Evolutionary conservation across 2,329 filamentous ascomycete genomes (phyloP).

Genomic region (Colletotrichum camelliae): DNA sequence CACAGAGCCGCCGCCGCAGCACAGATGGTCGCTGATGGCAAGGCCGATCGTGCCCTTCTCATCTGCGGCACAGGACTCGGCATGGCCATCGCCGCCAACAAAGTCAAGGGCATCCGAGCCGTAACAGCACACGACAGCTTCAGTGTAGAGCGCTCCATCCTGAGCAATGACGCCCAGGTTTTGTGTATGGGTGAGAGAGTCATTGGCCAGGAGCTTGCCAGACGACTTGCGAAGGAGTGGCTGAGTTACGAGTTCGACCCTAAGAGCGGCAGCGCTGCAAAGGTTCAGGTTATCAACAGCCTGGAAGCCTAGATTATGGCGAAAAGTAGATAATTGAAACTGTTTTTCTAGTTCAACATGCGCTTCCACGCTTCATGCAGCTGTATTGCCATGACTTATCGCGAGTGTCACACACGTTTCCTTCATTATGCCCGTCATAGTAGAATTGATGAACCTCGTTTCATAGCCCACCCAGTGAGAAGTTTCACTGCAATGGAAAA

Average conservation of each 20-base stretch:
- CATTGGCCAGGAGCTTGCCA: constrained; percentile 79
- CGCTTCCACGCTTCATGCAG: fast-evolving
- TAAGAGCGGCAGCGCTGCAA: constrained; percentile 48
- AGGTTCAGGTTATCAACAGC: constrained; percentile 47
- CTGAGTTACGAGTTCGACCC: constrained; percentile 82
- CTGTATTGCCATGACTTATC: neutral
- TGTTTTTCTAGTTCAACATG: neutral
- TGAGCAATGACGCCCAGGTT: constrained; percentile 88
- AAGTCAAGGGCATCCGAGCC: constrained; percentile 82
- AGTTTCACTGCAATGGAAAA: fast-evolving
- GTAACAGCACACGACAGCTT: constrained; percentile 90
- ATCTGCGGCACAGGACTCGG: constrained; percentile 89
- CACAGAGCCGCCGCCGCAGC: constrained; percentile 79
- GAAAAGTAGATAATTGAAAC: neutral
- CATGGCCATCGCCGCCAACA: constrained; percentile 89
- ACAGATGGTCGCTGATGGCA: constrained; percentile 62
- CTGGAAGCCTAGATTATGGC: constrained; percentile 34
- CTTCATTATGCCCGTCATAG: neutral
- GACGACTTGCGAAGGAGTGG: constrained; percentile 81
- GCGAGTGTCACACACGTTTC: neutral
- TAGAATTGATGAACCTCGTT: neutral
- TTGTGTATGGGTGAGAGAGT: constrained; percentile 87
- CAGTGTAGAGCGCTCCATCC: constrained; percentile 78
- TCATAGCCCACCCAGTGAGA: neutral
- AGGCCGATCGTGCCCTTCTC: constrained; percentile 78